Conservation (phyloP, 73 alveolate genomes). For the Halteria grandinella region DNA sequence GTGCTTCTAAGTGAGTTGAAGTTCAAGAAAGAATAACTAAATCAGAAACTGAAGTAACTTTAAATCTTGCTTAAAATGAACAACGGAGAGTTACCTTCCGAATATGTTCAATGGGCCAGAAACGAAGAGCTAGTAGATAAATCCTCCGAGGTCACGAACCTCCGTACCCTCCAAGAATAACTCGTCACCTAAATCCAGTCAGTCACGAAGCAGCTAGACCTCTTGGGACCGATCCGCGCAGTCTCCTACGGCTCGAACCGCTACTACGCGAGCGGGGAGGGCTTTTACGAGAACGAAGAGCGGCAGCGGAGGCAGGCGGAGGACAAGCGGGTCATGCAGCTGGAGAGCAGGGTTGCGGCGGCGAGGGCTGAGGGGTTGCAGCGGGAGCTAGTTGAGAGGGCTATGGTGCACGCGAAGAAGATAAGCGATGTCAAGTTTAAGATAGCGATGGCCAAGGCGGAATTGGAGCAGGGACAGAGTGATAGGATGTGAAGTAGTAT, state of each 20-base stretch:
- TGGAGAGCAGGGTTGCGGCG: not conserved
- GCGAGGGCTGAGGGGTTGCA: conserved; percentile 8
- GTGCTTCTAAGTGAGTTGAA: conserved; percentile 47
- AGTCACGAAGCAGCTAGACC: conserved; percentile 45
- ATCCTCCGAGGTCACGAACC: conserved; percentile 41
- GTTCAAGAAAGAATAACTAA: conserved; percentile 42
- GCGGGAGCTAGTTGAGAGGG: not conserved
- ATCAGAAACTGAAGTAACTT: conserved; percentile 47
- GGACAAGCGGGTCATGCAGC: conserved; percentile 3
- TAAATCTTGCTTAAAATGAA: conserved; percentile 48
- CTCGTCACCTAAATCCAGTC: conserved; percentile 41
- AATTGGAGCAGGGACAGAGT: conserved; percentile 50
- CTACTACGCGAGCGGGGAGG: not conserved
- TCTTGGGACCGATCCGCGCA: conserved; percentile 22
- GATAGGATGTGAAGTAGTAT: not conserved
- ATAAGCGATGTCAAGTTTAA: conserved; percentile 37
- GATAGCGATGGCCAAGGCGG: conserved; percentile 14
- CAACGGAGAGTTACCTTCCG: conserved; percentile 64
- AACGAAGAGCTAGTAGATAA: conserved; percentile 58
- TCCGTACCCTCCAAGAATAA: conserved; percentile 36
- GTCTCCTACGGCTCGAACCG: not conserved
- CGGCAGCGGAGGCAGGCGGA: conserved; percentile 40
- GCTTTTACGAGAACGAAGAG: not conserved
- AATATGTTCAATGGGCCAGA: conserved; percentile 34
- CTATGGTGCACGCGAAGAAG: conserved; percentile 36